A percentile compares a stretch with the other conserved stretches of the same genome.
phyloP scores from a whole-genome alignment of 495 filamentous ascomycete species.

The Talaromyces nanjingensis region DNA sequence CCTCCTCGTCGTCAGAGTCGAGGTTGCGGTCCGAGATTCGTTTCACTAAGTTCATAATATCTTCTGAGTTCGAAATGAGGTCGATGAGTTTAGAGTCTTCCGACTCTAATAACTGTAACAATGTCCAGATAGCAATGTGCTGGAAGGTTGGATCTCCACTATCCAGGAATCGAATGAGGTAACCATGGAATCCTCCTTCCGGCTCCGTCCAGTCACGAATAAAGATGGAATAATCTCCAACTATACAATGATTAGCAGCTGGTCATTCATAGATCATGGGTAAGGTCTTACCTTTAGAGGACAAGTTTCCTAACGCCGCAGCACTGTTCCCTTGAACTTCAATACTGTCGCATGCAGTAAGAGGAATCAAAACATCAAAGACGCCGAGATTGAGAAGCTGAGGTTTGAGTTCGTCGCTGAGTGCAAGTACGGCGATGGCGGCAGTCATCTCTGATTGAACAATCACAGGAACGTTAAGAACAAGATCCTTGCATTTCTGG shows the following conservation, averaged over 20 bases:
- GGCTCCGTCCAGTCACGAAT: constrained; percentile 89
- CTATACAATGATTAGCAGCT: constrained; percentile 34
- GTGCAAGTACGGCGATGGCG: constrained; percentile 91
- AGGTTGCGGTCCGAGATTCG: constrained; percentile 82
- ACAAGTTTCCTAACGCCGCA: constrained; percentile 89
- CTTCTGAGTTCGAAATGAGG: constrained; percentile 78
- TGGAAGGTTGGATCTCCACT: constrained; percentile 97
- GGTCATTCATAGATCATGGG: not conserved
- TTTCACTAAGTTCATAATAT: constrained; percentile 85
- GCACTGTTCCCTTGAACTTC: constrained; percentile 99
- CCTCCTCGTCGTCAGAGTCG: constrained; percentile 84
- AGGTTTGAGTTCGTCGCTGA: constrained; percentile 92
- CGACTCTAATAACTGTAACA: constrained; percentile 91
- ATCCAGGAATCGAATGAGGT: constrained; percentile 83
- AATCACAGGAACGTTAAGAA: constrained; percentile 84
- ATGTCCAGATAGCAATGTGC: constrained; percentile 97
- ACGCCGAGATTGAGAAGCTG: constrained; percentile 89
- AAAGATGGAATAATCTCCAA: constrained; percentile 94
- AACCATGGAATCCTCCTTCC: constrained; percentile 90
- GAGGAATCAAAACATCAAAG: constrained; percentile 91
- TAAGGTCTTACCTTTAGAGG: constrained; percentile 77
- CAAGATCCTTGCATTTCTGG: constrained; percentile 96
- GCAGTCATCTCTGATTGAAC: constrained; percentile 99
- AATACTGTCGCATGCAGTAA: constrained; percentile 91
- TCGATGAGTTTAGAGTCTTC: constrained; percentile 79